Conservation (phyloP, 1,139 yeast genomes). For the Suhomyces taliae region DNA sequence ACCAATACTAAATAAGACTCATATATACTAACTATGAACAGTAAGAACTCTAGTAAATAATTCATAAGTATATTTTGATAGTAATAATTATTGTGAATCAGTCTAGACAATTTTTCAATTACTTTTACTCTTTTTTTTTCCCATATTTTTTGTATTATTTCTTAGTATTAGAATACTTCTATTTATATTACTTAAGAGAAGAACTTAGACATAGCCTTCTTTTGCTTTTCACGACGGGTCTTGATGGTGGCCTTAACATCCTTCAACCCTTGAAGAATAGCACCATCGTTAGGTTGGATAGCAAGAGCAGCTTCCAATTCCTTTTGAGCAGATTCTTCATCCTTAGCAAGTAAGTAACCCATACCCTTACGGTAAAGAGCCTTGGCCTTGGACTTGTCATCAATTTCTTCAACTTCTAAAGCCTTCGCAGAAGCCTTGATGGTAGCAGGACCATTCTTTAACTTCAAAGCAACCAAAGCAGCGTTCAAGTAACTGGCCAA, state of each 20-base stretch:
- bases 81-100: background rate
- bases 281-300: slow-evolving; percentile 72
- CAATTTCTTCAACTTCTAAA: slow-evolving; percentile 59
- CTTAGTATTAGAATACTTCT: slow-evolving; percentile 11
- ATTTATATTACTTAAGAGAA: slow-evolving; percentile 31
- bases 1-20: too few species aligned
- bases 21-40: too few species aligned
- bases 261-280: slow-evolving; percentile 63
- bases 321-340: slow-evolving; percentile 68
- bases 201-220: slow-evolving; percentile 83
- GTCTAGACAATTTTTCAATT: background rate
- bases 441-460: slow-evolving; percentile 56
- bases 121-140: background rate
- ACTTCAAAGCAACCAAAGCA: slow-evolving; percentile 71
- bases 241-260: slow-evolving; percentile 58
- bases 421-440: slow-evolving; percentile 66
- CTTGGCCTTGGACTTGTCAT: slow-evolving; percentile 72
- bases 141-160: background rate
- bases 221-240: slow-evolving; percentile 65
- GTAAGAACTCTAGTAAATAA: too few species aligned
- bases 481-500: slow-evolving; percentile 68
- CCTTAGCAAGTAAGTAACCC: slow-evolving; percentile 63
- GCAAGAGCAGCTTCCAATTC: slow-evolving; percentile 68
- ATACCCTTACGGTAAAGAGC: slow-evolving; percentile 84
- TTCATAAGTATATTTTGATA: too few species aligned